Base-by-base conservation (phyloP, 192 early-diverging fungal genomes). In the Coemansia javaensis region DNA sequence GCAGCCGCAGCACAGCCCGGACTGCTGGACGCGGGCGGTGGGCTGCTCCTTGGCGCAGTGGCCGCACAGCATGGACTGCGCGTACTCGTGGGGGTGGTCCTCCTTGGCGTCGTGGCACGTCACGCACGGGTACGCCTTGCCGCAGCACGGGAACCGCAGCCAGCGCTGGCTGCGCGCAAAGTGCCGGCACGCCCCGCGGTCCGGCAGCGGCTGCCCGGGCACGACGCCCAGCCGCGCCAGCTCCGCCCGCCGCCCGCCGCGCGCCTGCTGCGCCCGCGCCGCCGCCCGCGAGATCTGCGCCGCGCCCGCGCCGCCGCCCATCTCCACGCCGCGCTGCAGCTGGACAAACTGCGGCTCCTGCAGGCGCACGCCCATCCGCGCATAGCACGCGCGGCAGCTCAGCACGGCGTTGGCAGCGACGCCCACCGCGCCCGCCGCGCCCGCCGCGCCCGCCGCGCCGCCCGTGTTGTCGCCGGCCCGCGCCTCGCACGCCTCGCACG, bases 111-210 rank as follows among this genome's bases (percentile, higher is more conserved):
- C 88, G 40, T 96, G 93, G 59, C 93, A 96, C 2, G 76, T 42
- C 61, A 90, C 90, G 48, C 93, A 96, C 0, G 90, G 79, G 52
- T 81, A 90, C 11, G 88, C 63, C 57, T 83, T 88, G 43, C 79
- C 80, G 54, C 93, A 96, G 77, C 93, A 96, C 1, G 90, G 85
- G 60, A 96, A 96, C 15, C 93, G 80, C 68, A 96, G 88, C 90
- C 90, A 96, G 17, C 93, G 78, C 32, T 83, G 83, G 16, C 88
- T 90, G 61, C 86, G 88, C n/a, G 78, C 58, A 61, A 90, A 96
- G 44, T 96, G 91, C 39, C 77, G 69, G 66, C 93, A 96, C 0
- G 85, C 66, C 2, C 93, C 92, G 41, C 85, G 82, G 31, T 85
- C 51, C 0, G 90, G 87, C 22, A 93, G 68, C 13, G 89, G 82